phyloP scores from a whole-genome alignment of 2,329 filamentous ascomycete genomes.

The Fusarium sulawesiense region DNA sequence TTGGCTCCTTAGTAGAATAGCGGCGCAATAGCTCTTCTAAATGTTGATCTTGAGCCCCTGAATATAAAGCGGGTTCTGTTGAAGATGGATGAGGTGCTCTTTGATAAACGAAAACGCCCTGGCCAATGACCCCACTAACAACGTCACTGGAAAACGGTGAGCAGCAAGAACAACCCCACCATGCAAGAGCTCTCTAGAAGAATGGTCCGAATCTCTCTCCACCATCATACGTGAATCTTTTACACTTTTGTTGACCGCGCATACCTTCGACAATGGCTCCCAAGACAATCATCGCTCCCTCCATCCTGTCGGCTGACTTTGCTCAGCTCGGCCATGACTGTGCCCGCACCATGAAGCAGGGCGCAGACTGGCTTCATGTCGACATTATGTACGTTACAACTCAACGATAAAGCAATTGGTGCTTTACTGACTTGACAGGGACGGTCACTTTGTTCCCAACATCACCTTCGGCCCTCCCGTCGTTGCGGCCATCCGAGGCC shows the following conservation, averaged over 20 bases:
- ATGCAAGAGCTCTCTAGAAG: constrained; percentile 9
- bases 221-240: constrained; percentile 29
- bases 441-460: constrained; percentile 98
- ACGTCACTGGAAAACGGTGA: constrained; percentile 36
- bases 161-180: constrained; percentile 30
- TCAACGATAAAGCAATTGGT: background rate
- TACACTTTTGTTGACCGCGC: constrained; percentile 7
- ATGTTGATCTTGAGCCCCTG: background rate
- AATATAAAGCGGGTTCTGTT: constrained; percentile 16
- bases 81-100: constrained; percentile 2
- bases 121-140: constrained; percentile 35
- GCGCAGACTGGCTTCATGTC: constrained; percentile 93
- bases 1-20: background rate
- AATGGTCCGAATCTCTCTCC: constrained; percentile 32
- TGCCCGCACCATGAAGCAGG: constrained; percentile 83
- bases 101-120: constrained; percentile 2
- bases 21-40: background rate
- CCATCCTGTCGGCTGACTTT: constrained; percentile 98
- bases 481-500: constrained; percentile 89
- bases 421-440: constrained; percentile 65
- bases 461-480: constrained; percentile 97
- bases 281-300: constrained; percentile 93
- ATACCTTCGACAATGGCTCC: constrained; percentile 75
- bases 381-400: constrained; percentile 77
- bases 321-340: constrained; percentile 88